Evolutionary conservation across 192 early-diverging fungal genomes (phyloP), one percentile per base, ranked within the genome.

Genomic region (Linnemannia schmuckeri): DNA sequence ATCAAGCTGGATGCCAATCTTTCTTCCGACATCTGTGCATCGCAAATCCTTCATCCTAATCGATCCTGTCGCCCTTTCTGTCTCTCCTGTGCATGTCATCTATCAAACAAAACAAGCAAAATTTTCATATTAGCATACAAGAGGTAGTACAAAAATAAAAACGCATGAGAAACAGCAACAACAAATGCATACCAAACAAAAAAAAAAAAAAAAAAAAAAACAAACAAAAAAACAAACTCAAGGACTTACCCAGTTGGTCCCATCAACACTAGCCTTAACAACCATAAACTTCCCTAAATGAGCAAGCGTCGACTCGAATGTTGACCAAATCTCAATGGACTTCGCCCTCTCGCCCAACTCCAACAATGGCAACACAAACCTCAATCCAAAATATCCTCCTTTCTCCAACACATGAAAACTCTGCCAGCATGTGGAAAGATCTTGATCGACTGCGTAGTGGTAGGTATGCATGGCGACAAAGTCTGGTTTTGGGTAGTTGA

Each of bases 371-470:
- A 82, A 80, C 17, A 92, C 87, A 55, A 90, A 90, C 18, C 85
- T 80, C 24, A 92, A 33, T 13, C 92, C 92, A 88, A 92, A 91
- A 57, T 84, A 91, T 49, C 88, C 80, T 10, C 86, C 89, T 4
- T 71, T 73, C 0, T 79, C 57, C 44, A 87, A 35, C 8, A 75
- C 35, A 22, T 78, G 54, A 38, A 66, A 85, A 33, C 89, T 90
- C 27, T 89, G 88, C 92, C 92, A 93, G 52, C 91, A 92, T 24
- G 92, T 92, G 3, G 69, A 87, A 1, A 79, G 44, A 75, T 91
- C 83, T 18, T 75, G 68, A 82, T 93, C 92, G 1, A 93, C 92
- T 9, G 91, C 91, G 18, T 87, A 88, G 61, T 92, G 90, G 74
- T 90, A 93, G 15, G 88, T 87, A 74, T 90, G 82, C 66, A 90